Base-by-base conservation (phyloP, 805 yeast genomes). In the Ogataea populi-albae region DNA sequence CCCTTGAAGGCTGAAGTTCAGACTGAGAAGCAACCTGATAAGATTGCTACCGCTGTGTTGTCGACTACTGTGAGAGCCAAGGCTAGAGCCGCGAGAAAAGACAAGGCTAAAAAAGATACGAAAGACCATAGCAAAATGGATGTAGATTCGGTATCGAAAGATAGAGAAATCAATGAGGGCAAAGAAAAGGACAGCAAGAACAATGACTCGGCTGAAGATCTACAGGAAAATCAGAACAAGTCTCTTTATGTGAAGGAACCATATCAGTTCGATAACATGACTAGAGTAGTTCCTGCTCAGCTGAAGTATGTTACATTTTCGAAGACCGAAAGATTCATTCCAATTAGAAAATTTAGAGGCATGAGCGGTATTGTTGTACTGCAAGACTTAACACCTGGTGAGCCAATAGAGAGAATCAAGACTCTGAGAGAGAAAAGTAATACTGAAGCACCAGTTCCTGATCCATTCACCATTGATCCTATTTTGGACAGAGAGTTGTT, bases 1-100 rank as follows among this genome's bases (percentile, higher is more conserved):
- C 98, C 98, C 33, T 91, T 95, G 35, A 86, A 83, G 66, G 69
- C 74, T 11, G 95, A 86, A 56, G 89, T 80, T 50, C 75, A 79
- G 30, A 79, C 80, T 43, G 85, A 78, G 47, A 85, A 86, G 56
- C 87, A 81, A 35, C 86, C 89, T 3, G 97, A 87, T 59, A 88
- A 86, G 66, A 75, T 88, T 32, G 85, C 88, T 2, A 86, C 95
- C 26, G 98, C 97, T 3, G 95, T 93, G 11, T 71, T 93, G 37
- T 88, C 97, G 2, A 91, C 97, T 1, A 91, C 98, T 2, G 86
- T 81, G 12, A 82, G 81, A 59, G 96, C 96, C n/a, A 86, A 85
- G 61, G 93, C 91, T 22, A 80, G 97, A 60, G 95, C 95, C 17
- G 73, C 72, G 28, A 68, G 69, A 47, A 72, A 73, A 54, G 66